Percentiles rank a stretch among this genome's conserved stretches.
Conservation (phyloP, 306 rosid genomes). For the Pyrus bretschneideri region DNA sequence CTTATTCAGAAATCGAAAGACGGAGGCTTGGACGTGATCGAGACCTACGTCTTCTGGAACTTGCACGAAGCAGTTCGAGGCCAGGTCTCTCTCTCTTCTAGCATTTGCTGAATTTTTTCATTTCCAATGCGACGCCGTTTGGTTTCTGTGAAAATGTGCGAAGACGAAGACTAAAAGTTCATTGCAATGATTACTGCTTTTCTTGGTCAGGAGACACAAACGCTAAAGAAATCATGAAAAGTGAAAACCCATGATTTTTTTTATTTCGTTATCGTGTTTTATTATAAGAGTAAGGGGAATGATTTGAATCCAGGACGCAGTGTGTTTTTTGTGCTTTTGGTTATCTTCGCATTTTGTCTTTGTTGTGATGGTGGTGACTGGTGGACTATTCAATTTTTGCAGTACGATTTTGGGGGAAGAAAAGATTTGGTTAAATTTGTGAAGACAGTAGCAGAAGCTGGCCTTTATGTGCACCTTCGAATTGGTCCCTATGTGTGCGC, state of each 20-base stretch:
- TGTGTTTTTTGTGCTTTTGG: too few species aligned
- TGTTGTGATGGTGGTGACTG: conserved; percentile 13
- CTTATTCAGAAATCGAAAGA: conserved; percentile 83
- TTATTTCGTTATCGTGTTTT: neutral
- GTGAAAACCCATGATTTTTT: neutral
- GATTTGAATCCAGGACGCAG: neutral
- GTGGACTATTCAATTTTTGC: conserved; percentile 7
- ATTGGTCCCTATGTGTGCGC: conserved; percentile 96
- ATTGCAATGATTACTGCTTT: neutral
- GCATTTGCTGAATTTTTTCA: neutral
- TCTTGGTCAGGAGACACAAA: neutral
- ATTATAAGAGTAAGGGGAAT: neutral
- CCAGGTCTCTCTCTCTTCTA: conserved; percentile 45
- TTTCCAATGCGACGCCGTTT: neutral
- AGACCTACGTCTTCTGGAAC: conserved; percentile 93
- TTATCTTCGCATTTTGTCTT: neutral
- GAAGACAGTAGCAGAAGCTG: conserved; percentile 74
- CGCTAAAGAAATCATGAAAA: neutral
- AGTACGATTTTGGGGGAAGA: conserved; percentile 75
- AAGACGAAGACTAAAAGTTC: neutral
- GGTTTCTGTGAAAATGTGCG: neutral
- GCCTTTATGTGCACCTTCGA: conserved; percentile 76
- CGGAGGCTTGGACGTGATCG: conserved; percentile 91
- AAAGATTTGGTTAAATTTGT: conserved; percentile 71
- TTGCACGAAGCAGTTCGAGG: conserved; percentile 69